Conservation (phyloP, 257 asterid species). For the Petunia axillaris region DNA sequence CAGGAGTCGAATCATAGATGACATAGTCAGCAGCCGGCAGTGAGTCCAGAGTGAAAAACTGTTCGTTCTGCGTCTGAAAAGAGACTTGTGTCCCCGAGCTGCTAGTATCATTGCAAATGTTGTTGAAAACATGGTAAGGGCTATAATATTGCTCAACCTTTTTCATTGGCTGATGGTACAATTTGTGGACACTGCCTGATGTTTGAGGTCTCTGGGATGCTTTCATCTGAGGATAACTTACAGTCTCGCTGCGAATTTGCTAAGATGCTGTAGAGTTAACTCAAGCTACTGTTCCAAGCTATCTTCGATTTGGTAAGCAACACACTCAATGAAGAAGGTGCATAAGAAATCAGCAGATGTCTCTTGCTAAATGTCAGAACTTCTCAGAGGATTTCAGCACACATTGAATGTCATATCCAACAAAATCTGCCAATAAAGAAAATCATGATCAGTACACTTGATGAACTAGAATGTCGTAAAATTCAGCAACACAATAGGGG, state of each 20-base stretch:
- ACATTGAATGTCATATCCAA: background rate
- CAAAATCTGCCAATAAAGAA: slow-evolving; percentile 19
- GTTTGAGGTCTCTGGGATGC: slow-evolving; percentile 61
- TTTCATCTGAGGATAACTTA: slow-evolving; percentile 52
- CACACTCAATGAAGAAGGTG: background rate
- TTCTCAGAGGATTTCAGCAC: background rate
- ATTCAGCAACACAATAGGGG: background rate
- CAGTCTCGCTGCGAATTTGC: background rate
- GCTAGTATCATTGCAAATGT: slow-evolving; percentile 41
- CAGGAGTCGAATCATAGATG: slow-evolving; percentile 62
- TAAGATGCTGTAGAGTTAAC: background rate
- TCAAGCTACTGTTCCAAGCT: background rate
- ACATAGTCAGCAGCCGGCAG: slow-evolving; percentile 53
- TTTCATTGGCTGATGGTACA: slow-evolving; percentile 53
- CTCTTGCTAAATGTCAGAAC: background rate
- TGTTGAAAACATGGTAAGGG: slow-evolving; percentile 57
- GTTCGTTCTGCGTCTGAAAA: slow-evolving; percentile 53
- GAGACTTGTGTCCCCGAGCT: slow-evolving; percentile 59
- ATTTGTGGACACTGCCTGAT: slow-evolving; percentile 48
- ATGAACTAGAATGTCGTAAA: background rate
- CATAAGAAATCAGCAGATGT: background rate
- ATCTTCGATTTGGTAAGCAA: background rate
- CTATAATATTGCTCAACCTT: slow-evolving; percentile 50
- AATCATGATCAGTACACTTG: slow-evolving; percentile 17
- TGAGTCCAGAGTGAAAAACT: slow-evolving; percentile 86